Evolutionary conservation across 2,329 filamentous ascomycete genomes (phyloP), one percentile per base, ranked within the genome.

Genomic region (Epichloe aotearoae): DNA sequence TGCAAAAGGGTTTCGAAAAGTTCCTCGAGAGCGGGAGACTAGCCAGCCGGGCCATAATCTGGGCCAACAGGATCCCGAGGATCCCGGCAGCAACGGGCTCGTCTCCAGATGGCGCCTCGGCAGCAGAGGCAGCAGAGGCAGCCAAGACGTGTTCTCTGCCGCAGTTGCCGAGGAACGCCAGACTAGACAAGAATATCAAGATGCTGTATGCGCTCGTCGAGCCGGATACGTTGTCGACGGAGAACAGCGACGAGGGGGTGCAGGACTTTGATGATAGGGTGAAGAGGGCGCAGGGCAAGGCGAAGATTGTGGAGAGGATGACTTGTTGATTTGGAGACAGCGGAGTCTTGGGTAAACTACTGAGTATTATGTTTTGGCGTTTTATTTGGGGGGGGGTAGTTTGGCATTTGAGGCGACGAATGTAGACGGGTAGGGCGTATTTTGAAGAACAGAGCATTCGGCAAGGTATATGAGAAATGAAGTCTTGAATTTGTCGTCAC

Each of bases 1-100:
- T 97, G 41, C 86, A 94, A 64, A 93, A 90, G 56, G 91, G 90
- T 0, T 97, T 93, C 59, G 88, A 95, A 60, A 97, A 95, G 69
- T 96, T 94, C 62, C 64, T 86, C 41, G 83, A 88, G 55, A 79
- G 88, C 65, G 91, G 91, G 2, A 76, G 77, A 52, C 68, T 97
- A 34, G 84, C 91, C 59, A 87, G 88, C 43, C 83, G 82, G 60
- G 82, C 88, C 14, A 69, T 86, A 23, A 74, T 97, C n/a, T 97
- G 91, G 90, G 82, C 83, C 12, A 85, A 86, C 53, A 76, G 89
- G 50, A 67, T 89, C 11, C 72, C 64, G 1, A 8, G 12, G 30
- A 8, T 4, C 3, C 39, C 17, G 19, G 39, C 7, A 11, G 39
- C 39, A 5, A 11, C 39, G 3, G 46, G 52, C 11, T 12, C 53